These are phyloP conservation scores for Taxillus chinensis DNA, from an alignment of 164 flowering plant species.

Conservation along the genomic window DNA sequence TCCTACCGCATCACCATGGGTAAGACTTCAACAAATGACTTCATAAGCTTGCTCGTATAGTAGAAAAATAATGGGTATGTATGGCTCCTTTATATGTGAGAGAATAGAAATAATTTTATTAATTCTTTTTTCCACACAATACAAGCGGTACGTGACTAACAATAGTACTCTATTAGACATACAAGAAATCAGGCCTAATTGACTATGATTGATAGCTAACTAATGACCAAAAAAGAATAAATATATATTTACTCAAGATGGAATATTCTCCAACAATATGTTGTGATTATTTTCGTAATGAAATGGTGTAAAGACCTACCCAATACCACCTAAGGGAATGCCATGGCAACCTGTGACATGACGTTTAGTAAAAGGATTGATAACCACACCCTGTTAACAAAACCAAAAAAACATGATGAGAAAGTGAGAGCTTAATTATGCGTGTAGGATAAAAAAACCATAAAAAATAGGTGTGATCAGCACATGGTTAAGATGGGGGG, in stretches of 20 bases:
- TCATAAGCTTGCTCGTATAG: background rate
- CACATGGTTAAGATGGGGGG: background rate
- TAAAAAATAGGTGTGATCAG: background rate
- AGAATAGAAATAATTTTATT: too few species aligned
- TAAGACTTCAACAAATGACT: background rate
- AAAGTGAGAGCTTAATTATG: background rate
- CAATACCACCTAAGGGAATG: conserved; percentile 80
- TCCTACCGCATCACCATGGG: background rate
- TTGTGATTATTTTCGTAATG: background rate
- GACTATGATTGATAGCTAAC: background rate
- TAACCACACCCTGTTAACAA: conserved; percentile 29
- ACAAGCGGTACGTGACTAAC: too few species aligned
- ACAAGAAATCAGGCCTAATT: background rate
- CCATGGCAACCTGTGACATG: conserved; percentile 50
- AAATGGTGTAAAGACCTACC: conserved; percentile 32
- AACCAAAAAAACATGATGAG: conserved; percentile 2
- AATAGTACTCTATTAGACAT: background rate
- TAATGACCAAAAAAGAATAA: too few species aligned
- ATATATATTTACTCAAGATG: background rate
- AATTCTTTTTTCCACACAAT: too few species aligned
- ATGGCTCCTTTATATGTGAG: too few species aligned
- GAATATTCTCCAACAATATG: background rate
- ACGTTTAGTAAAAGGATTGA: conserved; percentile 48
- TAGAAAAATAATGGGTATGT: too few species aligned
- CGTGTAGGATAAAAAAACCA: background rate